phyloP scores from a whole-genome alignment of 352 stramenopile genomes.

The Globisporangium barbulae region DNA sequence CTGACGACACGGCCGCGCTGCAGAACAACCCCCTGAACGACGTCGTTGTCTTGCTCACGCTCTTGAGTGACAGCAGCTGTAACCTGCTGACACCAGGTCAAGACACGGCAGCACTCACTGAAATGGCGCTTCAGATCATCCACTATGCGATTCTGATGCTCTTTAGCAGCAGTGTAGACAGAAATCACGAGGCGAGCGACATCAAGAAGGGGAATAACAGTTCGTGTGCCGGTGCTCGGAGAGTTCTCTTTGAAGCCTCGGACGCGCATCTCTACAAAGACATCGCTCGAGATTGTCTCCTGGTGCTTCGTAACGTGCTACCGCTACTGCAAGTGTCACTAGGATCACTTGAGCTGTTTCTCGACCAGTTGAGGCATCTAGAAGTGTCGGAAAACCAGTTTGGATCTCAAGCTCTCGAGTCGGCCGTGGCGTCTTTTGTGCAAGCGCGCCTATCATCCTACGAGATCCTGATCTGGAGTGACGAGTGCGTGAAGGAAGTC shows the following conservation, averaged over 20 bases:
- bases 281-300: constrained; percentile 37
- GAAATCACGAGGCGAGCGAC: neutral
- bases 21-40: constrained; percentile 26
- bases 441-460: constrained; percentile 24
- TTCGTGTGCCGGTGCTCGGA: neutral
- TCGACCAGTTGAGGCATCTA: constrained; percentile 12
- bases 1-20: neutral
- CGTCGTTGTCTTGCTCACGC: constrained; percentile 27
- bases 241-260: constrained; percentile 1
- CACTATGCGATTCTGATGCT: constrained; percentile 29
- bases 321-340: constrained; percentile 28
- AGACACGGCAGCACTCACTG: neutral
- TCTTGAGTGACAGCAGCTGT: constrained; percentile 30
- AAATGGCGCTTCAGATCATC: constrained; percentile 30
- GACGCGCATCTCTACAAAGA: constrained; percentile 22
- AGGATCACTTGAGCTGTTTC: constrained; percentile 11
- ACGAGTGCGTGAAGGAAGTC: constrained; percentile 61
- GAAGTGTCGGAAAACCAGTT: neutral
- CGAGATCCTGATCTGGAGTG: constrained; percentile 39
- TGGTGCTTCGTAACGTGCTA: constrained; percentile 47
- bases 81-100: constrained; percentile 13
- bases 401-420: constrained; percentile 12
- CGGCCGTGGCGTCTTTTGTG: neutral
- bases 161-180: constrained; percentile 5
- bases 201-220: neutral